Conservation (phyloP, 2,329 filamentous ascomycete genomes). For the Fusarium oxysporum region DNA sequence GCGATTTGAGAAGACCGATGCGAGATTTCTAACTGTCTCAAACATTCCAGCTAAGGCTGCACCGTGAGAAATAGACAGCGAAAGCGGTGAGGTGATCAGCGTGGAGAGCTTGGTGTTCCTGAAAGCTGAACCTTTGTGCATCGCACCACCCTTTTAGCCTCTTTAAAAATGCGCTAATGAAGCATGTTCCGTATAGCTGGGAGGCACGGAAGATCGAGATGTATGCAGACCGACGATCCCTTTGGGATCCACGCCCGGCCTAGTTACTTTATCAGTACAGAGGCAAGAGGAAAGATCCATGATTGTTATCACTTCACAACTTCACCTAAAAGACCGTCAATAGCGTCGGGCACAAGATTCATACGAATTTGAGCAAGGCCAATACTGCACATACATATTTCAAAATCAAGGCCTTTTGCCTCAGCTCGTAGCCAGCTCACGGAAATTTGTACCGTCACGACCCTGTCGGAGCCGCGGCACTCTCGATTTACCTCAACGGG, state of each 20-base stretch:
- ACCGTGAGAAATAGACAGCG: not conserved
- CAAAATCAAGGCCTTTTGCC: not conserved
- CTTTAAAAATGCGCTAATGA: conserved; percentile 30
- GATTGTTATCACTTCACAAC: not conserved
- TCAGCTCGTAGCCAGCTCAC: not conserved
- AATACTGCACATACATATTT: not conserved
- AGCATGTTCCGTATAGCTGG: conserved; percentile 43
- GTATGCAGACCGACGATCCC: conserved; percentile 35
- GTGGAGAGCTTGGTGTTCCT: conserved; percentile 30
- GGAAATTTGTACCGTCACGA: conserved; percentile 27
- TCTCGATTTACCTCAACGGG: conserved; percentile 30
- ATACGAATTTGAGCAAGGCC: not conserved
- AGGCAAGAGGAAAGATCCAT: conserved; percentile 13
- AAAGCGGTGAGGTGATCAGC: conserved; percentile 40
- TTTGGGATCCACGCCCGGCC: conserved; percentile 16
- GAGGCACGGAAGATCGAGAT: conserved; percentile 40
- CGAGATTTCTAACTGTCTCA: not conserved
- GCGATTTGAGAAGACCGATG: not conserved
- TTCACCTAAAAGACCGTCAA: not conserved
- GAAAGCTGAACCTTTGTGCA: conserved; percentile 35
- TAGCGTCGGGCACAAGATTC: not conserved
- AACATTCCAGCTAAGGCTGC: not conserved
- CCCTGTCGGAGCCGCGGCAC: conserved; percentile 30
- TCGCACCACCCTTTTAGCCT: conserved; percentile 22
- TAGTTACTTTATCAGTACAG: conserved; percentile 1